Conservation (phyloP, 257 asterid genomes). For the Lavandula angustifolia region DNA sequence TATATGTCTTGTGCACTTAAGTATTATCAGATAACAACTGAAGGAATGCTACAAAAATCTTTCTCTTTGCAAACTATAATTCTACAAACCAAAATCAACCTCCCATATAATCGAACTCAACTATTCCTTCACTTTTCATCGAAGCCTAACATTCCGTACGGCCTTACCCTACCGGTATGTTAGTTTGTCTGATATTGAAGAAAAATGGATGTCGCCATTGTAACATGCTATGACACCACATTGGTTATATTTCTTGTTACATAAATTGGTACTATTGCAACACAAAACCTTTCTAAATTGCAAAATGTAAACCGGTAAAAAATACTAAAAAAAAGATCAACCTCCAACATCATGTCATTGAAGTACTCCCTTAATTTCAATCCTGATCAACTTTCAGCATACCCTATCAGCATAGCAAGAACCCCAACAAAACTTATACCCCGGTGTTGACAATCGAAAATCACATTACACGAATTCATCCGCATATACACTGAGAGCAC, state of each 20-base stretch:
- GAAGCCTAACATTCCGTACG: too few relatives aligned
- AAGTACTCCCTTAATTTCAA: not conserved
- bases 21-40: too few relatives aligned
- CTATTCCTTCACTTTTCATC: too few relatives aligned
- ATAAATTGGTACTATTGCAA: not conserved
- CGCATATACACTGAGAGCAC: not conserved
- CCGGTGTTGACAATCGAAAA: slow-evolving; percentile 1
- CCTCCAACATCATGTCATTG: not conserved
- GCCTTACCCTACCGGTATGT: too few relatives aligned
- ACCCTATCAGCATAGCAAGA: not conserved
- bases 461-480: not conserved
- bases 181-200: too few relatives aligned
- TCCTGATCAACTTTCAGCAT: not conserved
- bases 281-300: not conserved
- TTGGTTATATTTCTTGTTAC: not conserved
- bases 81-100: too few relatives aligned
- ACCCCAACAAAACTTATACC: not conserved
- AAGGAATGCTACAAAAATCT: too few relatives aligned
- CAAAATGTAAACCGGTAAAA: not conserved
- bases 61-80: too few relatives aligned
- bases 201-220: too few relatives aligned
- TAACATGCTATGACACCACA: not conserved
- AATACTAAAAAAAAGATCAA: not conserved
- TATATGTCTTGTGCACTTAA: too few relatives aligned
- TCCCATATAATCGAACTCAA: too few relatives aligned